Evolutionary conservation across 2,329 filamentous ascomycete genomes (phyloP), one percentile per base, ranked within the genome.

Genomic region (Verticillium albo-atrum): DNA sequence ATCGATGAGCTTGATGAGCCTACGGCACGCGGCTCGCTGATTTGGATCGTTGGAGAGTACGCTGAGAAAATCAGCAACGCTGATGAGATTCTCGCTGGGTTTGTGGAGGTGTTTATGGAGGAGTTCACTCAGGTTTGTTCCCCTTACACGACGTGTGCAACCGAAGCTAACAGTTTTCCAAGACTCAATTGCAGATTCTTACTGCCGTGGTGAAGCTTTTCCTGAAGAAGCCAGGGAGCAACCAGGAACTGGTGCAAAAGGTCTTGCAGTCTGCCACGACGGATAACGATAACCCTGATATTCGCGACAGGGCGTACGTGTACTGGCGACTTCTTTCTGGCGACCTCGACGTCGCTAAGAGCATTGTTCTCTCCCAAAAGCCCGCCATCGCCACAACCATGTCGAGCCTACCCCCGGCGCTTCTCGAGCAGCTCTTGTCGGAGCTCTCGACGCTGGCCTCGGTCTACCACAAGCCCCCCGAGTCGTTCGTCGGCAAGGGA

Each of bases 1-100:
- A 97, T 99, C 62, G 95, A 99, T 68, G 95, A 99, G 67, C 76
- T 99, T 65, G 95, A 99, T 70, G 95, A 99, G 74, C 93, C 94
- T 1, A 89, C 92, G 68, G 95, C 95, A 6, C 83, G 95, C 69
- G 93, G 90, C 3, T 90, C 94, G 25, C 79, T 99, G 61, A 98
- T 99, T 69, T 99, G 95, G 95, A 98, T 99, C 66, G 94, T 99
- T 6, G 95, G 95, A 66, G 95, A 99, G 74, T 99, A 99, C 72
- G 95, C 95, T 1, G 95, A 99, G 79, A 99, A 99, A 82, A 99
- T 99, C 70, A 96, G 86, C 77, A 98, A 99, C 68, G 95, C 95
- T n/a, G 92, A 93, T 64, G 92, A 98, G 67, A 98, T 99, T 63
- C 76, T 99, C 61, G 83, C 87, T 57, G 88, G 90, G 20, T 99